A percentile compares a stretch with the other conserved stretches of the same genome.
Conservation (phyloP, 75 land plant genomes). For the Larix kaempferi region DNA sequence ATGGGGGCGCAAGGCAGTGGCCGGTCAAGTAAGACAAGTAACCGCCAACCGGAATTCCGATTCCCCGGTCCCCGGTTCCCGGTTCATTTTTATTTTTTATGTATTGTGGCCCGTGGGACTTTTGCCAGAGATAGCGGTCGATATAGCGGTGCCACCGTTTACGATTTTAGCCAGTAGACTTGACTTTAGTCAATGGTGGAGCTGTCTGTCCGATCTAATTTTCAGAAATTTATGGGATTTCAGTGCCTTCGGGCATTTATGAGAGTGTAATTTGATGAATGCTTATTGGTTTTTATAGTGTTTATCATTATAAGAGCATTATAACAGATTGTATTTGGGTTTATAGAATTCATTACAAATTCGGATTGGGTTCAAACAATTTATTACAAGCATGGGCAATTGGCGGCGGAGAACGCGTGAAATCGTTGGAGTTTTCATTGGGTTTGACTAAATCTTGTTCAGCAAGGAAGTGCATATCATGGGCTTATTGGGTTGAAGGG, state of each 20-base stretch:
- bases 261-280: background rate
- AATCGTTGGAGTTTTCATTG: no score
- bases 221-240: background rate
- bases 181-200: background rate
- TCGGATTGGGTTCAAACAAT: no score
- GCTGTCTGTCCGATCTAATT: background rate
- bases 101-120: background rate
- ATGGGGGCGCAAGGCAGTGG: constrained; percentile 3
- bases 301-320: background rate
- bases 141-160: background rate
- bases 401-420: no score
- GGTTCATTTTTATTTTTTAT: no score
- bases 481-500: background rate
- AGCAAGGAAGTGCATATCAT: no score
- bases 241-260: background rate
- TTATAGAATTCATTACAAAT: no score
- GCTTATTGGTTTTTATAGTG: background rate
- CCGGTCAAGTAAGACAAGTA: background rate
- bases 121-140: background rate
- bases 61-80: background rate
- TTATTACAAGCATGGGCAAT: no score
- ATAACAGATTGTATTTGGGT: no score
- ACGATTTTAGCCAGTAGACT: background rate
- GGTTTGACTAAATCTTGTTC: no score
- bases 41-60: background rate